Evolutionary conservation across 2,329 filamentous ascomycete genomes (phyloP).

Genomic region (Pseudocercospora ulei): DNA sequence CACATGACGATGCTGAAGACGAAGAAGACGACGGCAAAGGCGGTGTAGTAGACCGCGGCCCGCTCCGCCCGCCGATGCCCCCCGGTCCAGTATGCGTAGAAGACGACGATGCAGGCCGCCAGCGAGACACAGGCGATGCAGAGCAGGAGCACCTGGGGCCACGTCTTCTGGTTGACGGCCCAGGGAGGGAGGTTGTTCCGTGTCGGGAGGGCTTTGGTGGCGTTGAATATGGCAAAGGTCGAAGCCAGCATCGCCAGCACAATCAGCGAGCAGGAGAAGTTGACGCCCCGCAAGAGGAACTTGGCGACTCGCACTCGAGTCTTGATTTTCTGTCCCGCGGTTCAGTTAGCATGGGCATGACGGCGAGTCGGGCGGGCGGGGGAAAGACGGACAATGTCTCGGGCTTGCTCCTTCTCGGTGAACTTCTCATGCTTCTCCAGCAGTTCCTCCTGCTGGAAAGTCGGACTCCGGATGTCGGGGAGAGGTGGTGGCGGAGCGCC

Average conservation of each 20-base stretch:
- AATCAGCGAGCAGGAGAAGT: slow-evolving; percentile 93
- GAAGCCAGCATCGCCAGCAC: slow-evolving; percentile 80
- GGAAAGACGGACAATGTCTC: slow-evolving; percentile 67
- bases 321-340: slow-evolving; percentile 68
- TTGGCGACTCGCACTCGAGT: slow-evolving; percentile 85
- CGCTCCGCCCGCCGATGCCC: slow-evolving; percentile 86
- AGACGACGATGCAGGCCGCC: slow-evolving; percentile 64
- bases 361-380: no score
- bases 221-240: slow-evolving; percentile 87
- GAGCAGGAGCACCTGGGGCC: slow-evolving; percentile 83
- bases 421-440: slow-evolving; percentile 72
- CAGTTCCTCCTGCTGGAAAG: slow-evolving; percentile 76
- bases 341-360: slow-evolving; percentile 34
- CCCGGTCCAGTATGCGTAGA: slow-evolving; percentile 76
- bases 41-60: slow-evolving; percentile 86
- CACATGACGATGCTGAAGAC: slow-evolving; percentile 87
- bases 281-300: slow-evolving; percentile 86
- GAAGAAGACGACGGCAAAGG: slow-evolving; percentile 89
- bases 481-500: slow-evolving; percentile 66
- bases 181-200: slow-evolving; percentile 78
- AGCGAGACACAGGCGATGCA: slow-evolving; percentile 72
- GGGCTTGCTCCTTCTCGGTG: slow-evolving; percentile 78
- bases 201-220: slow-evolving; percentile 62
- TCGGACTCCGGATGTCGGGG: slow-evolving; percentile 72
- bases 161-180: slow-evolving; percentile 67